These are phyloP conservation scores for Croton setiger DNA, from an alignment of 441 rosid species.

Conservation along the genomic window DNA sequence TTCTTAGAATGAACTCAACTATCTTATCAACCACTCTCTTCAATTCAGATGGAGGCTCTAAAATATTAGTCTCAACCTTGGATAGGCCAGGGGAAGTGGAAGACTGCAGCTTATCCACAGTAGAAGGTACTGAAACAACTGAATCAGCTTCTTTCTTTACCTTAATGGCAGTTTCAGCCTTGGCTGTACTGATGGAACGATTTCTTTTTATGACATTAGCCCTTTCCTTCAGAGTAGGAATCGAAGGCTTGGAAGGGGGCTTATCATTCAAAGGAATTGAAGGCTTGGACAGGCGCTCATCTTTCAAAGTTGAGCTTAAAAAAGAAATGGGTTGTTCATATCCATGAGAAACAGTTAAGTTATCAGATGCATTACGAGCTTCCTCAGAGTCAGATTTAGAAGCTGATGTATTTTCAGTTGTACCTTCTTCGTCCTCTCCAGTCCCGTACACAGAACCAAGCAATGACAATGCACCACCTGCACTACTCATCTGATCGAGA, in stretches of 20 bases:
- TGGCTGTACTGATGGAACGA: slow-evolving; percentile 39
- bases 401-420: slow-evolving; percentile 33
- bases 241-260: slow-evolving; percentile 32
- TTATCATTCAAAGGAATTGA: too few species aligned
- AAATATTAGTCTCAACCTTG: slow-evolving; percentile 46
- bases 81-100: slow-evolving; percentile 28
- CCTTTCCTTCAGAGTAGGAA: slow-evolving; percentile 44
- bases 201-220: slow-evolving; percentile 46
- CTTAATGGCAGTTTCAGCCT: slow-evolving; percentile 39
- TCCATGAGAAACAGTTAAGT: slow-evolving; percentile 30
- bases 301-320: slow-evolving; percentile 27
- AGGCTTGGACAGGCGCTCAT: slow-evolving; percentile 35
- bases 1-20: slow-evolving; percentile 81
- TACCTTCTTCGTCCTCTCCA: slow-evolving; percentile 82
- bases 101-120: slow-evolving; percentile 36
- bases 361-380: slow-evolving; percentile 31
- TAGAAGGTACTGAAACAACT: slow-evolving; percentile 23
- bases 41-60: slow-evolving; percentile 87
- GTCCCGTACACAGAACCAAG: slow-evolving; percentile 86
- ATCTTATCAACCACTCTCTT: slow-evolving; percentile 86
- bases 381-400: slow-evolving; percentile 26
- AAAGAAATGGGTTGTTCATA: slow-evolving; percentile 36
- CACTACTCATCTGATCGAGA: slow-evolving; percentile 28
- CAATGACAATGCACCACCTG: slow-evolving; percentile 79
- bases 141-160: slow-evolving; percentile 38